These are phyloP conservation scores for Neurospora sp. DNA, from an alignment of 2,329 filamentous ascomycete species.

Conservation along the genomic window DNA sequence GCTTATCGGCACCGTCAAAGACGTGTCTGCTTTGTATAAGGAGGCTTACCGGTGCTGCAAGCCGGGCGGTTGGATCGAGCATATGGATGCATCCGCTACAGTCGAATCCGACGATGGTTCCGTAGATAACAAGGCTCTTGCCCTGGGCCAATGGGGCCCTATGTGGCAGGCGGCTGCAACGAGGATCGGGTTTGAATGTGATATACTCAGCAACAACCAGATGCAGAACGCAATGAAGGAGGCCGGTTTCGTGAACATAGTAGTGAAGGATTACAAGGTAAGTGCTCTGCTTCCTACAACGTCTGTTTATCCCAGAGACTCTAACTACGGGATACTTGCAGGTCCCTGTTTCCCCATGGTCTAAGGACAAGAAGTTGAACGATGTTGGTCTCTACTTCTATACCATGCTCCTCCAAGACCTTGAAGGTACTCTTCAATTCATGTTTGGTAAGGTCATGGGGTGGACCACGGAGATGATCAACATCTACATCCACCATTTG, in stretches of 20 bases:
- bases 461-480: conserved; percentile 11
- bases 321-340: conserved; percentile 4
- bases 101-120: conserved; percentile 43
- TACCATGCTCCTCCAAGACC: conserved; percentile 7
- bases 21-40: no score
- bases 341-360: conserved; percentile 25
- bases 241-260: conserved; percentile 19
- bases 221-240: conserved; percentile 25
- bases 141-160: conserved; percentile 32
- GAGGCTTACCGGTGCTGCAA: no score
- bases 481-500: conserved; percentile 7
- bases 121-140: not conserved
- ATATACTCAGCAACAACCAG: conserved; percentile 17
- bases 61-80: no score
- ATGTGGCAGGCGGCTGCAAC: conserved; percentile 11
- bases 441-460: conserved; percentile 9
- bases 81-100: no score
- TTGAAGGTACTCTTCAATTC: conserved; percentile 11
- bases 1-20: no score
- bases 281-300: not conserved
- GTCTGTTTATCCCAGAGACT: not conserved
- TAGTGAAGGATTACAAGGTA: conserved; percentile 1
- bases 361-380: conserved; percentile 21
- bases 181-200: conserved; percentile 4
- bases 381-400: conserved; percentile 16